Evolutionary conservation across 805 yeast species (phyloP).

Genomic region (Myxozyma monticola): DNA sequence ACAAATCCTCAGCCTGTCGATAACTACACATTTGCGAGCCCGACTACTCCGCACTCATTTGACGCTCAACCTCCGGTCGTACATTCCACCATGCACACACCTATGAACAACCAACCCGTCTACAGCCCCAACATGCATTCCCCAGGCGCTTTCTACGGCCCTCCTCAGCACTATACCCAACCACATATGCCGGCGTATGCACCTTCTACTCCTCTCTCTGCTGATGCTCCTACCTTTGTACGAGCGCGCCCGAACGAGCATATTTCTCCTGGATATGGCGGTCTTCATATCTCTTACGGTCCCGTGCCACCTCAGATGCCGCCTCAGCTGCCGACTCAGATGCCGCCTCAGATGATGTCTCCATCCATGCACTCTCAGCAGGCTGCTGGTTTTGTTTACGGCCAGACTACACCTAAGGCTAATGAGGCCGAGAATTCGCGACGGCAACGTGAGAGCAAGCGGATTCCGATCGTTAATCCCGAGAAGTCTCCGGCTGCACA

Average conservation of each 20-base stretch:
- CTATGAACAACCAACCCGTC: too few relatives aligned
- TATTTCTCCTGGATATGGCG: neutral
- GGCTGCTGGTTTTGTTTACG: neutral
- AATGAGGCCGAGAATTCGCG: slow-evolving; percentile 6
- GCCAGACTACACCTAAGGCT: neutral
- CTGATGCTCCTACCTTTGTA: slow-evolving; percentile 15
- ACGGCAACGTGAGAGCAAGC: slow-evolving; percentile 23
- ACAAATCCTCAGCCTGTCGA: neutral
- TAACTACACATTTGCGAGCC: neutral
- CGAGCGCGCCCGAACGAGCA: neutral
- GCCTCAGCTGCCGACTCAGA: neutral
- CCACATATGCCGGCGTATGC: neutral
- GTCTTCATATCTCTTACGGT: neutral
- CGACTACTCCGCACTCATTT: too few relatives aligned
- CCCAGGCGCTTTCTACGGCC: slow-evolving; percentile 4
- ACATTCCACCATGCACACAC: too few relatives aligned
- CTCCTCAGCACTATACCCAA: slow-evolving; percentile 6
- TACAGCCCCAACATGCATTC: neutral
- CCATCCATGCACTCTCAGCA: neutral
- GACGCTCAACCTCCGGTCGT: too few relatives aligned
- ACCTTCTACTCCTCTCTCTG: slow-evolving; percentile 13
- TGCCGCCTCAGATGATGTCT: neutral
- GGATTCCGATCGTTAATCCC: slow-evolving; percentile 27
- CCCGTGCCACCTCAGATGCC: neutral
- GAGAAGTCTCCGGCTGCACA: slow-evolving; percentile 1